Evolutionary conservation across 768 basidiomycete genomes (phyloP).

Genomic region (Leccinellum albellum): DNA sequence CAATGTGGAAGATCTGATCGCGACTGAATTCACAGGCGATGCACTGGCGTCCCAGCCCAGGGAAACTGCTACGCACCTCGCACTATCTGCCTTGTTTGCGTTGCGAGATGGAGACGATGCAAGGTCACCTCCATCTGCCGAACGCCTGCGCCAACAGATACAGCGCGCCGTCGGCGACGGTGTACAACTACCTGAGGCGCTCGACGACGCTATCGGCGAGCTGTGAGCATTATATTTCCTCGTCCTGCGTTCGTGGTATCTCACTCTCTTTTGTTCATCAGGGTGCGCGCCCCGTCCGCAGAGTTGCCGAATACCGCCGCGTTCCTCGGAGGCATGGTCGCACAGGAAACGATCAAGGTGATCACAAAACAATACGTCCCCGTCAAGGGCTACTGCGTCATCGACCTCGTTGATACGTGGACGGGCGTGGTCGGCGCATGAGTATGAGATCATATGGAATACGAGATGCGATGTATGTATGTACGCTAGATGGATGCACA

Average conservation of each 20-base stretch:
- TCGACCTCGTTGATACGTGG: slow-evolving; percentile 82
- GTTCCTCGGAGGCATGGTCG: slow-evolving; percentile 88
- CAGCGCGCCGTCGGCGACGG: slow-evolving; percentile 47
- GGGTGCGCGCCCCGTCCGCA: slow-evolving; percentile 73
- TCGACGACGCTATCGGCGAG: slow-evolving; percentile 66
- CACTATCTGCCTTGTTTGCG: slow-evolving; percentile 57
- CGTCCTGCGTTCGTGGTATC: not conserved
- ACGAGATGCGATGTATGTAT: not conserved
- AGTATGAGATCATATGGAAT: not conserved
- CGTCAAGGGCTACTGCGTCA: slow-evolving; percentile 75
- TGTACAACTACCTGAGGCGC: slow-evolving; percentile 50
- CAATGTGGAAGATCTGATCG: not conserved
- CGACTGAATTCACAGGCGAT: slow-evolving; percentile 32
- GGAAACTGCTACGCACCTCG: slow-evolving; percentile 66
- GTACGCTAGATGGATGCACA: not conserved
- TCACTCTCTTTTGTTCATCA: slow-evolving; percentile 24
- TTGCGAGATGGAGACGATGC: slow-evolving; percentile 28
- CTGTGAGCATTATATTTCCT: slow-evolving; percentile 49
- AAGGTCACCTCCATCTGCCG: slow-evolving; percentile 40
- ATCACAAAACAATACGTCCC: slow-evolving; percentile 95
- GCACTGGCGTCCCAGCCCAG: slow-evolving; percentile 44
- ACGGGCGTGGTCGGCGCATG: slow-evolving; percentile 49
- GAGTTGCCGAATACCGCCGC: slow-evolving; percentile 94
- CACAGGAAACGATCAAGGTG: slow-evolving; percentile 96
- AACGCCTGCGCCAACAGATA: slow-evolving; percentile 51